phyloP scores from a whole-genome alignment of 2,329 filamentous ascomycete species.

The Dendrostoma leiphaemia region DNA sequence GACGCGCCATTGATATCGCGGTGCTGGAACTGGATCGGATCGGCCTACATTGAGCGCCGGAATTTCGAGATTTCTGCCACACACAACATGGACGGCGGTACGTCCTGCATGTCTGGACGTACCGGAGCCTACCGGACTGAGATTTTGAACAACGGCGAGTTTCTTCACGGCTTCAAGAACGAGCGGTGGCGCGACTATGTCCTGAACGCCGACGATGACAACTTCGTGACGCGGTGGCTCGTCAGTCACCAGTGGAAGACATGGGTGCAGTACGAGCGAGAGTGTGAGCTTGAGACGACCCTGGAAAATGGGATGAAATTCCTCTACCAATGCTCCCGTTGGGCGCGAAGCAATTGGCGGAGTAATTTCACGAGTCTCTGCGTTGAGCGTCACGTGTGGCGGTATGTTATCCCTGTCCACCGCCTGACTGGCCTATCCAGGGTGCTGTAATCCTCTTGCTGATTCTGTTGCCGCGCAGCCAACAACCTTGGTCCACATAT shows the following conservation, averaged over 20 bases:
- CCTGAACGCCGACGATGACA: constrained; percentile 95
- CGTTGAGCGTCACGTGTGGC: constrained; percentile 79
- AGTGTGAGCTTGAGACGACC: constrained; percentile 90
- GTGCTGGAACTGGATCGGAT: constrained; percentile 86
- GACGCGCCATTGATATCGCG: constrained; percentile 57
- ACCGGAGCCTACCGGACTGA: constrained; percentile 89
- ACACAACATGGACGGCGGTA: constrained; percentile 89
- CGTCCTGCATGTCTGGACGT: constrained; percentile 94
- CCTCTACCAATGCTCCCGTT: constrained; percentile 87
- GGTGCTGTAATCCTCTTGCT: constrained; percentile 12
- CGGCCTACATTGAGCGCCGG: constrained; percentile 86
- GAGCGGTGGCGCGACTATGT: constrained; percentile 88
- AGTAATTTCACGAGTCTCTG: constrained; percentile 92
- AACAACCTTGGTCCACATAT: constrained; percentile 91
- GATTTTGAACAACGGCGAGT: constrained; percentile 81
- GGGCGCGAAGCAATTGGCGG: constrained; percentile 97
- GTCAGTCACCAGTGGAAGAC: constrained; percentile 92
- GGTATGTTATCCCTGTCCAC: too few relatives aligned
- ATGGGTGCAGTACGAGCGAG: constrained; percentile 88
- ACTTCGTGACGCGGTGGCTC: constrained; percentile 96
- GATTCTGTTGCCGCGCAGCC: constrained; percentile 47
- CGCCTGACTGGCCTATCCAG: too few relatives aligned
- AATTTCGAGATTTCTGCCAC: constrained; percentile 98
- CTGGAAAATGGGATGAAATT: constrained; percentile 87
- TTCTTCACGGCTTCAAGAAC: constrained; percentile 85